A percentile compares a stretch with the other conserved stretches of the same genome.
These are phyloP conservation scores for Podospora appendiculata DNA, from an alignment of 495 filamentous ascomycete genomes.

Conservation along the genomic window DNA sequence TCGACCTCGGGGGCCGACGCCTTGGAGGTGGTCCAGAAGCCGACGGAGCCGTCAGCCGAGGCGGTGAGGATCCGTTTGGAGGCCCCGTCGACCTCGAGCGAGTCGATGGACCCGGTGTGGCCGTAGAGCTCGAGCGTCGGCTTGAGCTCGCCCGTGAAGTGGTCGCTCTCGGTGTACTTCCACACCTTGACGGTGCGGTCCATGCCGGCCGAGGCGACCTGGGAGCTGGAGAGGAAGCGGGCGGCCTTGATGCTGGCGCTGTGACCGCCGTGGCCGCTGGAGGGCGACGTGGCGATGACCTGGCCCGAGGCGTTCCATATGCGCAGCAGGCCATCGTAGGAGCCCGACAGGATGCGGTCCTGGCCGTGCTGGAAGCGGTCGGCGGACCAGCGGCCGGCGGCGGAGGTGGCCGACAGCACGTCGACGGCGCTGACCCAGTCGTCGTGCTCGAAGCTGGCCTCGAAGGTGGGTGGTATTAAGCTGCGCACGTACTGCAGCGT, in stretches of 20 bases:
- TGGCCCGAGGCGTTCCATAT: conserved; percentile 86
- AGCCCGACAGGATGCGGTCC: conserved; percentile 71
- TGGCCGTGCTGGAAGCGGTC: conserved; percentile 33
- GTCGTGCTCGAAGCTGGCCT: conserved; percentile 87
- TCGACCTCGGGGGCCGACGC: conserved; percentile 63
- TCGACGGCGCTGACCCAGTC: conserved; percentile 96
- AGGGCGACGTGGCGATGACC: conserved; percentile 60
- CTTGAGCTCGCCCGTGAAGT: conserved; percentile 55
- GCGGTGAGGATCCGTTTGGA: conserved; percentile 75
- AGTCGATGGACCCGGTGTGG: conserved; percentile 67
- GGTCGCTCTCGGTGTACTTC: conserved; percentile 66
- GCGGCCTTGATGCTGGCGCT: conserved; percentile 67
- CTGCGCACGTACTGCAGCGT: conserved; percentile 90
- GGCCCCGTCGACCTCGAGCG: conserved; percentile 66
- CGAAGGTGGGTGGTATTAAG: conserved; percentile 75
- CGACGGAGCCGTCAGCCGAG: conserved; percentile 69
- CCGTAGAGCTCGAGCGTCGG: conserved; percentile 81
- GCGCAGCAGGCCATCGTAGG: conserved; percentile 79
- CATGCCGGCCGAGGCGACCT: conserved; percentile 71
- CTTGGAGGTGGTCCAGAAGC: conserved; percentile 77
- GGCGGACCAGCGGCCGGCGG: conserved; percentile 49
- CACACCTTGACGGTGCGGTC: conserved; percentile 81
- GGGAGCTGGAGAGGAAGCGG: conserved; percentile 67
- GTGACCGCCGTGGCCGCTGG: conserved; percentile 60
- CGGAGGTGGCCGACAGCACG: conserved; percentile 60